Percentiles rank a stretch among this genome's conserved stretches.
Conservation (phyloP, 805 yeast species). For the Barnettozyma siamensis region DNA sequence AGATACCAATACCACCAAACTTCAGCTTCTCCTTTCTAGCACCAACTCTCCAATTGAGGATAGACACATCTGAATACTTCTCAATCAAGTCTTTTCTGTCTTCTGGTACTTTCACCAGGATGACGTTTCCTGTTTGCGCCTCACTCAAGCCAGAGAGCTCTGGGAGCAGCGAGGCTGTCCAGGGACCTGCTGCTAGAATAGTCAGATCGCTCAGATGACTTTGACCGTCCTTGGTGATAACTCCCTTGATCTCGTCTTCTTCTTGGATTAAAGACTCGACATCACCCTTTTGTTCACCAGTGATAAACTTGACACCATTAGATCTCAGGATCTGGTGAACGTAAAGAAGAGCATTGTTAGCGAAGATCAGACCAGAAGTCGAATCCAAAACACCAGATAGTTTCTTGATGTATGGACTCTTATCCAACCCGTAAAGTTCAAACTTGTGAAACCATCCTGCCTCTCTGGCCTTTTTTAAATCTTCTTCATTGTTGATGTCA, state of each 20-base stretch:
- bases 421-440: no score
- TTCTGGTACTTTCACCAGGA: conserved; percentile 31
- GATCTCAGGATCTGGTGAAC: conserved; percentile 19
- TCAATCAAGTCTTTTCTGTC: conserved; percentile 27
- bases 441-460: conserved; percentile 23
- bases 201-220: conserved; percentile 16
- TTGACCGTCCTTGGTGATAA: conserved; percentile 25
- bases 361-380: conserved; percentile 30
- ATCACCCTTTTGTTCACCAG: conserved; percentile 27
- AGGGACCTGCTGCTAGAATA: conserved; percentile 21
- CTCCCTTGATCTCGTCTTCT: conserved; percentile 13
- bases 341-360: conserved; percentile 27
- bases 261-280: conserved; percentile 21
- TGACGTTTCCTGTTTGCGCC: conserved; percentile 33
- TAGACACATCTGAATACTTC: conserved; percentile 32
- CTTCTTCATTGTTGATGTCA: conserved; percentile 24
- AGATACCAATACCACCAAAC: conserved; percentile 29
- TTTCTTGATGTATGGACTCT: neutral
- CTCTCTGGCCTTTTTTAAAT: conserved; percentile 26
- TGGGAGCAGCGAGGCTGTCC: conserved; percentile 20
- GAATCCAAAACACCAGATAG: conserved; percentile 25
- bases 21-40: no score
- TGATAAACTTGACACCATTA: conserved; percentile 31
- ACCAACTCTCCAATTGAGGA: no score
- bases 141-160: conserved; percentile 31